Evolutionary conservation across 192 early-diverging fungal genomes (phyloP), one percentile per base, ranked within the genome.

Genomic region (Entomortierella parvispora): DNA sequence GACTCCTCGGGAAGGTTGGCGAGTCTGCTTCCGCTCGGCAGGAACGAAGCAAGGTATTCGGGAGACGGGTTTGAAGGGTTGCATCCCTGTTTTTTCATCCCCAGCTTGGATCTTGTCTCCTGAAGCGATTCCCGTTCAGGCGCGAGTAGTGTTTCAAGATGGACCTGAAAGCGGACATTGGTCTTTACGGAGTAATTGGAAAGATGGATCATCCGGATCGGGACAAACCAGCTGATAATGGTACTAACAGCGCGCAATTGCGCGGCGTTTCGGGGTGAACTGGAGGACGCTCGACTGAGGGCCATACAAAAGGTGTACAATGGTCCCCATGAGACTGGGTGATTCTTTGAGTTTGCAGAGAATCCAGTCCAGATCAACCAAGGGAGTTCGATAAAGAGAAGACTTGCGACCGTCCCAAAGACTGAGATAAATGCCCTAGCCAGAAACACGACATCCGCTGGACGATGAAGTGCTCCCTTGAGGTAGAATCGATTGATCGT

Each of bases 1-100:
- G 74, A 77, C 44, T 77, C 74, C 45, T 77, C 74, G 3, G 74
- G 74, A 33, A 77, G 58, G 26, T 77, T 77, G 5, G 65, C 53
- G 3, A 64, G 54, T 11, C 58, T 45, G 10, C 31, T 12, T 20
- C 33, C 31, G 37, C 48, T 34, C 22, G 74, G 74, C 33, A 77
- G 15, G 44, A 77, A 68, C 2, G 74, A 77, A 4, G 43, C 47
- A n/a, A 77, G 42, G 33, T 44, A 77, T 17, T 53, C 65, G 7
- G 45, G 31, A 2, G 74, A 53, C 0, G 74, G 74, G 46, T 63
- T 44, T 2, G 58, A 63, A 17, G 74, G 74, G 32, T 77, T 77
- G 29, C 23, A 28, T 22, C n/a, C 23, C 23, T 32, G 31, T 0
- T 57, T 47, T 20, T 44, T 23, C 4, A 51, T 22, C 4, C 66